Percentiles rank a stretch among this genome's conserved stretches.
These are phyloP conservation scores for Crithidia fasciculata DNA, from an alignment of 208 protist genomes.

Conservation along the genomic window DNA sequence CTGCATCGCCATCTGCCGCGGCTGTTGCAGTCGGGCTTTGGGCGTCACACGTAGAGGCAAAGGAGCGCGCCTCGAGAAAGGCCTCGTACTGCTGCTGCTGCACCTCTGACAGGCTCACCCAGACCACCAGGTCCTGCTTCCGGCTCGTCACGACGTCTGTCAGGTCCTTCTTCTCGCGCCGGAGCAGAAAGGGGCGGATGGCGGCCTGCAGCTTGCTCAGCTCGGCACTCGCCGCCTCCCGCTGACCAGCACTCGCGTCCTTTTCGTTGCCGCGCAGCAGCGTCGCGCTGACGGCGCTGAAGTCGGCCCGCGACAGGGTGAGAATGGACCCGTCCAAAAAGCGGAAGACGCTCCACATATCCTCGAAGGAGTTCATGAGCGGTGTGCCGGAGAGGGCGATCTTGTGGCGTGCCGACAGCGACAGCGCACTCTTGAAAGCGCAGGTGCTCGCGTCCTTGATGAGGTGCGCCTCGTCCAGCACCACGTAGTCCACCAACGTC, in stretches of 20 bases:
- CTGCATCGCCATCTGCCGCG: background rate
- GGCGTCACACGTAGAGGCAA: background rate
- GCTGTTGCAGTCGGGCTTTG: background rate
- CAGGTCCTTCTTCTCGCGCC: conserved; percentile 72
- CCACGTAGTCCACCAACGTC: conserved; percentile 77
- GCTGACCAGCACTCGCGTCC: conserved; percentile 60
- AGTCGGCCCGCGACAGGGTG: conserved; percentile 37
- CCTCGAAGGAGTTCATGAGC: conserved; percentile 86
- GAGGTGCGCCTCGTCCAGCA: conserved; percentile 87
- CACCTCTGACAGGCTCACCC: conserved; percentile 63
- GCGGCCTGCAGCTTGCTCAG: conserved; percentile 55
- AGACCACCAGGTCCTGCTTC: conserved; percentile 85
- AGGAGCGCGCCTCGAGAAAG: conserved; percentile 46
- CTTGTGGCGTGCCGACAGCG: conserved; percentile 73
- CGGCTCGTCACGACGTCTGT: conserved; percentile 22
- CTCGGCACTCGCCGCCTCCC: conserved; percentile 39
- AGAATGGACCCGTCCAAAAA: conserved; percentile 79
- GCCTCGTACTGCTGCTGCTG: conserved; percentile 72
- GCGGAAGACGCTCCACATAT: conserved; percentile 87
- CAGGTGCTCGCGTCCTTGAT: conserved; percentile 76
- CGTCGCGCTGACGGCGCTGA: conserved; percentile 48
- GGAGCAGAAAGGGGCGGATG: conserved; percentile 79
- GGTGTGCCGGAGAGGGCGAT: conserved; percentile 87
- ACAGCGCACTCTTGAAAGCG: conserved; percentile 59
- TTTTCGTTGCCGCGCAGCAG: conserved; percentile 80